Evolutionary conservation across 768 basidiomycete species (phyloP).

Genomic region (Cantharellus cinnabarinus): DNA sequence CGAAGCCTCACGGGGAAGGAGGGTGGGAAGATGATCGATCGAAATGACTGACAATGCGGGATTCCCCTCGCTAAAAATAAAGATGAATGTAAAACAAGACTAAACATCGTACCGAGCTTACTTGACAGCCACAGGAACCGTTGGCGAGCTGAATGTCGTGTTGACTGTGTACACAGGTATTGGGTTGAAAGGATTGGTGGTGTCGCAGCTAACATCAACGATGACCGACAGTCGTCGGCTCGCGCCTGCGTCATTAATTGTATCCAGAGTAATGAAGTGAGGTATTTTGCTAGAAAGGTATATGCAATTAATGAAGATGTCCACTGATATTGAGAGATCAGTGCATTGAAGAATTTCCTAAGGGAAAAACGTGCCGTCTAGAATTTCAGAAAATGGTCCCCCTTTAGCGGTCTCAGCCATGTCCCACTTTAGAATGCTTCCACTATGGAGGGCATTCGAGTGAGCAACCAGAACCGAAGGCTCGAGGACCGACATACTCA

Average conservation of each 20-base stretch:
- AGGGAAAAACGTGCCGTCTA: slow-evolving; percentile 30
- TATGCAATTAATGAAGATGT: slow-evolving; percentile 98
- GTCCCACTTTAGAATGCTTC: slow-evolving; percentile 96
- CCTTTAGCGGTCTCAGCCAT: slow-evolving; percentile 91
- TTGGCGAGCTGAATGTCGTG: slow-evolving; percentile 84
- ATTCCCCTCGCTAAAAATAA: slow-evolving; percentile 28
- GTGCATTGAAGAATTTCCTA: background rate
- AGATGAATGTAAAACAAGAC: slow-evolving; percentile 1
- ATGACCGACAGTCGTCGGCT: slow-evolving; percentile 53
- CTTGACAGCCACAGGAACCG: slow-evolving; percentile 68
- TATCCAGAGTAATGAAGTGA: slow-evolving; percentile 53
- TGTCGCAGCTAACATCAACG: slow-evolving; percentile 98
- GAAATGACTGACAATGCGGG: slow-evolving; percentile 71
- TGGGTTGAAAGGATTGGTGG: slow-evolving; percentile 95
- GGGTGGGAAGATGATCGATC: slow-evolving; percentile 90
- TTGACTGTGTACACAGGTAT: slow-evolving; percentile 88
- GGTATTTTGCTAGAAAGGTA: slow-evolving; percentile 79
- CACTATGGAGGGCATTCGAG: slow-evolving; percentile 24
- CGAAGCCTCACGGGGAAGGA: slow-evolving; percentile 87
- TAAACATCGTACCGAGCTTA: slow-evolving; percentile 21
- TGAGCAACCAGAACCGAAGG: background rate
- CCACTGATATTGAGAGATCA: slow-evolving; percentile 27
- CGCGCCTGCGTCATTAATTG: slow-evolving; percentile 51
- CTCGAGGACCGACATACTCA: slow-evolving; percentile 37
- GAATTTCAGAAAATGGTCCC: slow-evolving; percentile 86